These are phyloP conservation scores for Phialophora verrucosa DNA, from an alignment of 2,329 filamentous ascomycete genomes.

Conservation along the genomic window DNA sequence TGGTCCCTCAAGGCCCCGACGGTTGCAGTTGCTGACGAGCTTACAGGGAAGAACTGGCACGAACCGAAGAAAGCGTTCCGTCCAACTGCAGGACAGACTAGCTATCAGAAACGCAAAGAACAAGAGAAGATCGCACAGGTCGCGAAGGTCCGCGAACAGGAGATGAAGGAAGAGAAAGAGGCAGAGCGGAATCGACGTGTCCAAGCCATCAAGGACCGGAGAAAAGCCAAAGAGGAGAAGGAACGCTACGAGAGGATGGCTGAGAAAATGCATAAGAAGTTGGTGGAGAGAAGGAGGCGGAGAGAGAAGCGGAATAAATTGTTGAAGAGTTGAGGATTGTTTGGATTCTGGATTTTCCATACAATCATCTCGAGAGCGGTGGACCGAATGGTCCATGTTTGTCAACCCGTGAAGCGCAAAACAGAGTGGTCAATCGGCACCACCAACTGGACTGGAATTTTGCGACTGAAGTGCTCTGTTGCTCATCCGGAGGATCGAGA, in stretches of 20 bases:
- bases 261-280: constrained; percentile 96
- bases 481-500: neutral
- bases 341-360: neutral
- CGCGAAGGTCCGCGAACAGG: constrained; percentile 91
- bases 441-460: neutral
- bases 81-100: constrained; percentile 75
- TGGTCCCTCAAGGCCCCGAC: constrained; percentile 24
- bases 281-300: constrained; percentile 89
- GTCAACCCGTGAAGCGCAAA: neutral
- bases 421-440: neutral
- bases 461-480: neutral
- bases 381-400: neutral
- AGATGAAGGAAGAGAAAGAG: constrained; percentile 95
- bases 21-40: constrained; percentile 12
- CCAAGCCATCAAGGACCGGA: constrained; percentile 80
- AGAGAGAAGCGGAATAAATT: constrained; percentile 82
- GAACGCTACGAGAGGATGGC: constrained; percentile 92
- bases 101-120: constrained; percentile 77
- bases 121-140: constrained; percentile 71
- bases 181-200: constrained; percentile 79
- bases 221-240: constrained; percentile 88
- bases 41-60: constrained; percentile 92
- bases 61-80: constrained; percentile 81
- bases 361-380: neutral
- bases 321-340: constrained; percentile 36